A percentile compares a stretch with the other conserved stretches of the same genome.
These are phyloP conservation scores for Solanum sejunctum DNA, from an alignment of 257 asterid species.

Conservation along the genomic window DNA sequence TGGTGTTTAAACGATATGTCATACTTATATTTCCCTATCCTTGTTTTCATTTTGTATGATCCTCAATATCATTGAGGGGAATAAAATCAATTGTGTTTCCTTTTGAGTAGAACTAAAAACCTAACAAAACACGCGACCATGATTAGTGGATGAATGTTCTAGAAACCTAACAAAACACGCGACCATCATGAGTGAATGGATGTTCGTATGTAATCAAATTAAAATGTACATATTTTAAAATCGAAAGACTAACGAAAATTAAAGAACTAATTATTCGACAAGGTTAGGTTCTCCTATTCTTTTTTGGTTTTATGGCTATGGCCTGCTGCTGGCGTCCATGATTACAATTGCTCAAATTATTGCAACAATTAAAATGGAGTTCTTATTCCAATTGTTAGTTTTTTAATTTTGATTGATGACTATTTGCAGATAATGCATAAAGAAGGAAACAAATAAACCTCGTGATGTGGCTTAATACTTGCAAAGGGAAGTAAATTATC, in stretches of 20 bases:
- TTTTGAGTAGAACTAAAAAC: background rate
- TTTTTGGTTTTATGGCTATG: background rate
- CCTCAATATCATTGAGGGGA: background rate
- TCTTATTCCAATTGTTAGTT: too few relatives aligned
- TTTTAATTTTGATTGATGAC: too few relatives aligned
- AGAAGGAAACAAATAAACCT: too few relatives aligned
- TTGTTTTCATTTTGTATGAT: background rate
- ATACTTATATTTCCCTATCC: background rate
- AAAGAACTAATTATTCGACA: background rate
- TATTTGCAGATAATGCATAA: too few relatives aligned
- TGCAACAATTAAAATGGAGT: background rate
- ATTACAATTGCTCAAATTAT: background rate
- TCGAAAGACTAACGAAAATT: background rate
- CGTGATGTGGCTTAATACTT: too few relatives aligned
- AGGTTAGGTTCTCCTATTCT: background rate
- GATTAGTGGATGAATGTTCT: background rate
- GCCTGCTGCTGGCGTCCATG: background rate
- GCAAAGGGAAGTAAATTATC: too few relatives aligned
- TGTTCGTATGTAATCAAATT: background rate
- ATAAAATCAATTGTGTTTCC: background rate
- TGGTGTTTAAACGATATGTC: background rate
- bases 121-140: background rate
- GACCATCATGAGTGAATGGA: background rate
- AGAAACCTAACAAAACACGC: background rate
- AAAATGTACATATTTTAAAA: background rate